Conservation (phyloP, 2,329 filamentous ascomycete species). For the Fusarium drepaniforme region DNA sequence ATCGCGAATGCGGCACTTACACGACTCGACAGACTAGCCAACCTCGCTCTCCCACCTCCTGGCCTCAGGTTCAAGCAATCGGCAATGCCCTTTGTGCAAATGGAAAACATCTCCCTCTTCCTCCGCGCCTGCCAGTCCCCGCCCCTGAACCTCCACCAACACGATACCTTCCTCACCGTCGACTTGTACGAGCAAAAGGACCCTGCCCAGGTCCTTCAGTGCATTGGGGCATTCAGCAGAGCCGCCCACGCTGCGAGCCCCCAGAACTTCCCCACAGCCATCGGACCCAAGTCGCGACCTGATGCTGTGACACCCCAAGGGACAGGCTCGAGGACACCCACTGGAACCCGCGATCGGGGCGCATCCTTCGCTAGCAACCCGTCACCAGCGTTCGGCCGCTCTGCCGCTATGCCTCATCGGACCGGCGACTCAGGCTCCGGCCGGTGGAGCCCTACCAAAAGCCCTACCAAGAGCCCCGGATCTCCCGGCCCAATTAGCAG, state of each 20-base stretch:
- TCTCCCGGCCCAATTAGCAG: slow-evolving; percentile 76
- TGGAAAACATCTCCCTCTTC: slow-evolving; percentile 99
- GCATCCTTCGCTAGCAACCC: slow-evolving; percentile 70
- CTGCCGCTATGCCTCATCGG: slow-evolving; percentile 58
- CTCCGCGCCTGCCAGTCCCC: slow-evolving; percentile 87
- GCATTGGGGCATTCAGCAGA: slow-evolving; percentile 90
- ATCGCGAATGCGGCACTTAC: slow-evolving; percentile 33
- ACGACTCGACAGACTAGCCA: slow-evolving; percentile 75
- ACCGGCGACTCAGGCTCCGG: slow-evolving; percentile 68
- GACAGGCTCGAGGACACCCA: slow-evolving; percentile 68
- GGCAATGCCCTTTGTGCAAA: slow-evolving; percentile 97
- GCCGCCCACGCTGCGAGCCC: slow-evolving; percentile 83
- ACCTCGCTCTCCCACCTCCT: slow-evolving; percentile 80
- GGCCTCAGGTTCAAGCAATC: slow-evolving; percentile 92
- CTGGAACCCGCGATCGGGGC: slow-evolving; percentile 58
- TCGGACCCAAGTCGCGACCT: slow-evolving; percentile 77
- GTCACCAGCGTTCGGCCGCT: slow-evolving; percentile 61
- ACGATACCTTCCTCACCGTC: slow-evolving; percentile 97
- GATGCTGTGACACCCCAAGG: slow-evolving; percentile 73
- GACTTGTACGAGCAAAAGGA: slow-evolving; percentile 97
- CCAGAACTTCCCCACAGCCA: slow-evolving; percentile 76
- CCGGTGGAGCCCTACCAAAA: slow-evolving; percentile 73
- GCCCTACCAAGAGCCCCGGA: slow-evolving; percentile 56
- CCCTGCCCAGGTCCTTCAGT: slow-evolving; percentile 94
- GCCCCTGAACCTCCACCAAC: slow-evolving; percentile 88